phyloP scores from a whole-genome alignment of 1,139 yeast genomes.

The Magnusiomyces sp. region DNA sequence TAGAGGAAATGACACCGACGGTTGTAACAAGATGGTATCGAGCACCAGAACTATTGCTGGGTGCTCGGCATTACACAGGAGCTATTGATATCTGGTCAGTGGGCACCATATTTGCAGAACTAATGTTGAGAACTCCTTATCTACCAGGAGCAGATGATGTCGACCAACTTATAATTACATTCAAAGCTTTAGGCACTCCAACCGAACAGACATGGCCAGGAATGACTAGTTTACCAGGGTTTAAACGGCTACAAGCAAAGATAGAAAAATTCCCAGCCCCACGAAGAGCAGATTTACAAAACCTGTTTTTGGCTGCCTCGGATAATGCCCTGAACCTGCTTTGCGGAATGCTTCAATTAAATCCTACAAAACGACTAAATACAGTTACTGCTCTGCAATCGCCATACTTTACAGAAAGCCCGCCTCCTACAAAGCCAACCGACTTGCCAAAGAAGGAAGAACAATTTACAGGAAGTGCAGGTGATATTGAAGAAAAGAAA shows the following conservation, averaged over 20 bases:
- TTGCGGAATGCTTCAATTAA: constrained; percentile 64
- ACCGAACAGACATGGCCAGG: constrained; percentile 91
- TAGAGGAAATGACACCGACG: constrained; percentile 69
- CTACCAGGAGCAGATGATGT: constrained; percentile 86
- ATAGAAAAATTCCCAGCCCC: constrained; percentile 51
- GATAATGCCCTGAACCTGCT: constrained; percentile 74
- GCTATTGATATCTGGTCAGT: constrained; percentile 93
- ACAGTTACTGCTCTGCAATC: constrained; percentile 59
- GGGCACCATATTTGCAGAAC: constrained; percentile 92
- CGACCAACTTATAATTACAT: constrained; percentile 85
- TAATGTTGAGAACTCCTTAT: constrained; percentile 91
- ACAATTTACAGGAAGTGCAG: constrained; percentile 13
- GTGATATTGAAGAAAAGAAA: constrained; percentile 20
- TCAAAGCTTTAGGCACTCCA: constrained; percentile 93
- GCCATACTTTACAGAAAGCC: constrained; percentile 63
- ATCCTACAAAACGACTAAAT: constrained; percentile 66
- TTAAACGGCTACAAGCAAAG: constrained; percentile 23
- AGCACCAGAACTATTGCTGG: constrained; percentile 87
- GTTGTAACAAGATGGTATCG: constrained; percentile 98
- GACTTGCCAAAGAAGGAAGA: constrained; percentile 48
- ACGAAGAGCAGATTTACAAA: constrained; percentile 68
- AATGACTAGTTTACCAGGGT: constrained; percentile 68
- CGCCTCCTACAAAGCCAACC: constrained; percentile 67
- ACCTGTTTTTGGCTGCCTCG: constrained; percentile 85
- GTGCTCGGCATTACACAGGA: constrained; percentile 79